phyloP scores from a whole-genome alignment of 1,284 basidiomycete genomes.

The Pyrrhoderma noxium region DNA sequence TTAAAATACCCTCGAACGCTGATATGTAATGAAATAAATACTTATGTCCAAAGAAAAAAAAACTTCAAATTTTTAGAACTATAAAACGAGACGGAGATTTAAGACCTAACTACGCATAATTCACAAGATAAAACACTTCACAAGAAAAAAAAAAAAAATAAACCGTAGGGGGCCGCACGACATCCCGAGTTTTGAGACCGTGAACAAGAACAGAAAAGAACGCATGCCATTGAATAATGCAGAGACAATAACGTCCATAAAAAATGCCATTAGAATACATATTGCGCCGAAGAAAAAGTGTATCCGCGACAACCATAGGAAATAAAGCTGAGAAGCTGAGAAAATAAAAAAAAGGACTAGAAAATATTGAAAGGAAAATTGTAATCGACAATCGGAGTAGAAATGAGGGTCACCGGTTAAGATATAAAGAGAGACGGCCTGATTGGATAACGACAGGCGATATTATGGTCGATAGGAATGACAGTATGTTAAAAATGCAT shows the following conservation, averaged over 20 bases:
- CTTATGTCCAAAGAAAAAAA: too few species aligned
- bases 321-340: conserved; percentile 3
- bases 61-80: too few species aligned
- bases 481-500: not conserved
- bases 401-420: not conserved
- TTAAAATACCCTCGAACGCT: too few species aligned
- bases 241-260: not conserved
- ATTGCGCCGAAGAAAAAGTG: not conserved
- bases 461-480: not conserved
- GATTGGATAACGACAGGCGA: not conserved
- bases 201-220: not conserved
- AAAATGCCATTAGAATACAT: conserved; percentile 3
- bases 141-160: too few species aligned
- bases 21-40: too few species aligned
- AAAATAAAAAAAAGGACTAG: not conserved
- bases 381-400: not conserved
- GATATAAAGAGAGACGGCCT: not conserved
- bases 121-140: too few species aligned
- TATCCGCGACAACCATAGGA: not conserved
- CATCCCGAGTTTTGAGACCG: not conserved
- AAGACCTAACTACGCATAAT: too few species aligned
- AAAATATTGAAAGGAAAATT: not conserved
- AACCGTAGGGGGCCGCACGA: too few species aligned
- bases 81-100: too few species aligned
- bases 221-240: not conserved